A percentile compares a stretch with the other conserved stretches of the same genome.
Evolutionary conservation across 345 rosid species (phyloP).

Genomic region (Eucalyptus virginea): DNA sequence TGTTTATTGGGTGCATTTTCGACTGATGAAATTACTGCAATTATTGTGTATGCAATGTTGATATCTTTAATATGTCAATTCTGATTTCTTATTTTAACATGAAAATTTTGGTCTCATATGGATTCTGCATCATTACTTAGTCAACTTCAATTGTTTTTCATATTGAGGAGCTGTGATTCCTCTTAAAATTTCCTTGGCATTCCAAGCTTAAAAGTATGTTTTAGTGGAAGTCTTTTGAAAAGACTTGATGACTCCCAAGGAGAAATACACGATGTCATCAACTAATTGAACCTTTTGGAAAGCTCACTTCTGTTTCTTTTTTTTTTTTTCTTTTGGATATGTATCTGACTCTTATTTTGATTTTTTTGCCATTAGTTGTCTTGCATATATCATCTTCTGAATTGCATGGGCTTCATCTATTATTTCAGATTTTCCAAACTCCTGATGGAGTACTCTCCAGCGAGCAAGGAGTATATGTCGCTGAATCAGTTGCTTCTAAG

Average conservation of each 20-base stretch:
- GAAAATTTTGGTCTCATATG: not conserved
- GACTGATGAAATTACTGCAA: not conserved
- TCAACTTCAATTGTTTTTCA: not conserved
- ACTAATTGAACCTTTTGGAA: not conserved
- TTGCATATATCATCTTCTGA: not conserved
- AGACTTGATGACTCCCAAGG: not conserved
- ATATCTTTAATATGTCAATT: not conserved
- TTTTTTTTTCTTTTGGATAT: not conserved
- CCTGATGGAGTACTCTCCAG: conserved; percentile 89
- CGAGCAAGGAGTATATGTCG: conserved; percentile 84
- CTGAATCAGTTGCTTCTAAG: conserved; percentile 60
- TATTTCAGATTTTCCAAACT: conserved; percentile 62
- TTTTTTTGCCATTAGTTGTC: not conserved
- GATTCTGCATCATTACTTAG: not conserved
- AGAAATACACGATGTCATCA: not conserved
- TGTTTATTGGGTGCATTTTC: not conserved
- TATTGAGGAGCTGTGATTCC: not conserved
- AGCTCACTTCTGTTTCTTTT: not conserved
- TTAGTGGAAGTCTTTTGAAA: not conserved
- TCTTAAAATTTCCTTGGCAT: not conserved
- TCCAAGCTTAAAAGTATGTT: not conserved
- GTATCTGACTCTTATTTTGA: not conserved
- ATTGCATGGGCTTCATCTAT: not conserved
- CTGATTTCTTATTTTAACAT: not conserved
- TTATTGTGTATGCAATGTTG: not conserved